Evolutionary conservation across 2,329 filamentous ascomycete species (phyloP), one percentile per base, ranked within the genome.

Genomic region (Colletotrichum lini): DNA sequence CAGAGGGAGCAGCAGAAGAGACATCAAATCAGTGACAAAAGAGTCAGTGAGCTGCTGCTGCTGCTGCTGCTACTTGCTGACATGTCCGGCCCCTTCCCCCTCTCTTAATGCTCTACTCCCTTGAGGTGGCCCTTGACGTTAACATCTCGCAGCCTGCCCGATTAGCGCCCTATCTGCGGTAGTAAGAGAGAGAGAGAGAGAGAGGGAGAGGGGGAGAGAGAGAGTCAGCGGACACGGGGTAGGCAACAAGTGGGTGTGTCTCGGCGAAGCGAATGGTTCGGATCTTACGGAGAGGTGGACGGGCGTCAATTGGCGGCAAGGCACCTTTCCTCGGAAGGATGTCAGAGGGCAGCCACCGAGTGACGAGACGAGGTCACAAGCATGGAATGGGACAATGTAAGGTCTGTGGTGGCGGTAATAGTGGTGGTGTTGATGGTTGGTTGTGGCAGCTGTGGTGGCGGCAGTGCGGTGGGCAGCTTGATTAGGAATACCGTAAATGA

Each of bases 291-390:
- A 35, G 44, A 45, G 44, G 23, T 10, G 45, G n/a, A 23, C 67
- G 65, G 58, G 52, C 68, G 53, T 62, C 44, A 56, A 57, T 67
- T 35, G 67, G 54, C 63, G 62, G 67, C 67, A 62, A 44, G 56
- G 49, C 63, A 56, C 49, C 50, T 67, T 61, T 54, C 56, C 38
- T 42, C 53, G 30, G 30, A 35, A 58, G 21, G 21, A 62, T 15
- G n/a, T 52, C 47, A 18, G 42, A 56, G 62, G 56, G 16, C 56
- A 44, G 44, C 47, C 45, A 47, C n/a, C 30, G 44, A 68, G 38
- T 45, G 68, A 50, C 56, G 52, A 45, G 58, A 64, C 57, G 15
- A 53, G 64, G 68, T 71, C 68, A 68, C 68, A 71, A 71, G 68
- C 58, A 61, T 58, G 30, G 8, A 42, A 21, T n/a, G 44, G 38